phyloP scores from a whole-genome alignment of 768 basidiomycete species.

The Porphyrellus cyaneotinctus region DNA sequence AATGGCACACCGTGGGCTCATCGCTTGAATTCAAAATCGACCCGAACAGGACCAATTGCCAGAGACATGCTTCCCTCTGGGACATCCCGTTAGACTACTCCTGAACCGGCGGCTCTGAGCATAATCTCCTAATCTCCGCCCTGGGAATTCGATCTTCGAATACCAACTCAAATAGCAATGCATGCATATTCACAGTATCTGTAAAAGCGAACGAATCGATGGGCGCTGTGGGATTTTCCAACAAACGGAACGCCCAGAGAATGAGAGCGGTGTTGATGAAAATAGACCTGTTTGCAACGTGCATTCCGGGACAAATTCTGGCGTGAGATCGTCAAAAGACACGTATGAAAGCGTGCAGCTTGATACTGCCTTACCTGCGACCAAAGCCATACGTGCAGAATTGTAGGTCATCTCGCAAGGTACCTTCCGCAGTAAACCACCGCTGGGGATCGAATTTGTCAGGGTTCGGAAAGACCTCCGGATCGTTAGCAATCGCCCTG shows the following conservation, averaged over 20 bases:
- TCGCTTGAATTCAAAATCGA: too few relatives aligned
- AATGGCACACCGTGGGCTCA: too few relatives aligned
- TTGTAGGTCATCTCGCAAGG: constrained; percentile 3
- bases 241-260: constrained; percentile 59
- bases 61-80: too few relatives aligned
- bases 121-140: constrained; percentile 5
- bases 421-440: constrained; percentile 3
- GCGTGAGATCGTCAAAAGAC: not conserved
- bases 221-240: constrained; percentile 42
- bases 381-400: constrained; percentile 10
- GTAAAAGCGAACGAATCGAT: constrained; percentile 61
- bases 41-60: not conserved
- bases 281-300: constrained; percentile 42
- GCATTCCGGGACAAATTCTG: constrained; percentile 31
- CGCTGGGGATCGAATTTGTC: constrained; percentile 11
- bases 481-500: constrained; percentile 13
- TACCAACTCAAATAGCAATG: constrained; percentile 5
- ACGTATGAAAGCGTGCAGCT: not conserved
- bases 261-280: constrained; percentile 60
- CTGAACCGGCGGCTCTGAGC: not conserved
- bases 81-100: not conserved
- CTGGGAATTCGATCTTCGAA: constrained; percentile 7
- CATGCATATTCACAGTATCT: constrained; percentile 18
- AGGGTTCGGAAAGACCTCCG: constrained; percentile 8
- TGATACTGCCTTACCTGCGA: constrained; percentile 5